Evolutionary conservation across 768 basidiomycete species (phyloP).

Genomic region (Lyophyllum decastes): DNA sequence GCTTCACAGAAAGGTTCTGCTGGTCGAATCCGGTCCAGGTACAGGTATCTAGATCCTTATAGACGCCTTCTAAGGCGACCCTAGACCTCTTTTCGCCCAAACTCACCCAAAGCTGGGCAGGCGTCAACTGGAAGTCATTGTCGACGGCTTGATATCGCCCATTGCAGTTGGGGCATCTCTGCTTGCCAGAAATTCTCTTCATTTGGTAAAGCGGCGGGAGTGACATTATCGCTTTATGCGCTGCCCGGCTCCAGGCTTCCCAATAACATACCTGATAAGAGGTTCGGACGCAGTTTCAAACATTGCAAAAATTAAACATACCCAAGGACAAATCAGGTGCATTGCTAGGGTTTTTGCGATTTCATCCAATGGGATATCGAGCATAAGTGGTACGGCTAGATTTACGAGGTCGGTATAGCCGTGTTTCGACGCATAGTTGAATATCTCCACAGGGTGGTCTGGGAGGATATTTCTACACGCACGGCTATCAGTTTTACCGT

Average conservation of each 20-base stretch:
- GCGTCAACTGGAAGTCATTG: too few species aligned
- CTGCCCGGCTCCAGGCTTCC: not conserved
- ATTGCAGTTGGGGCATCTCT: too few species aligned
- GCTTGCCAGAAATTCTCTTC: too few species aligned
- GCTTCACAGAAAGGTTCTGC: too few species aligned
- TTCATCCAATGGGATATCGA: constrained; percentile 4
- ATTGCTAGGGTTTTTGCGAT: not conserved
- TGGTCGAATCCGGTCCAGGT: too few species aligned
- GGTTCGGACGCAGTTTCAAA: not conserved
- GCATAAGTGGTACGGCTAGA: not conserved
- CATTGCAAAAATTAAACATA: not conserved
- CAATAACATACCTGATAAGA: not conserved
- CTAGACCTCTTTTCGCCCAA: not conserved
- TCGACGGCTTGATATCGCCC: too few species aligned
- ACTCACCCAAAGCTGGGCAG: not conserved
- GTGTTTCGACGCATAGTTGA: constrained; percentile 1
- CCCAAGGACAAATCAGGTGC: constrained; percentile 5
- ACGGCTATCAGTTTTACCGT: not conserved
- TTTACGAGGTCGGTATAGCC: not conserved
- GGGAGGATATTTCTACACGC: not conserved
- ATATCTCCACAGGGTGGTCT: not conserved
- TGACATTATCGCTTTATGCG: too few species aligned
- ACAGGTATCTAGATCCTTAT: too few species aligned
- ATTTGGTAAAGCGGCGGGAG: too few species aligned
- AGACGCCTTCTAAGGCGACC: not conserved